Base-by-base conservation (phyloP, 2,329 filamentous ascomycete genomes). In the Penicillium sp. region DNA sequence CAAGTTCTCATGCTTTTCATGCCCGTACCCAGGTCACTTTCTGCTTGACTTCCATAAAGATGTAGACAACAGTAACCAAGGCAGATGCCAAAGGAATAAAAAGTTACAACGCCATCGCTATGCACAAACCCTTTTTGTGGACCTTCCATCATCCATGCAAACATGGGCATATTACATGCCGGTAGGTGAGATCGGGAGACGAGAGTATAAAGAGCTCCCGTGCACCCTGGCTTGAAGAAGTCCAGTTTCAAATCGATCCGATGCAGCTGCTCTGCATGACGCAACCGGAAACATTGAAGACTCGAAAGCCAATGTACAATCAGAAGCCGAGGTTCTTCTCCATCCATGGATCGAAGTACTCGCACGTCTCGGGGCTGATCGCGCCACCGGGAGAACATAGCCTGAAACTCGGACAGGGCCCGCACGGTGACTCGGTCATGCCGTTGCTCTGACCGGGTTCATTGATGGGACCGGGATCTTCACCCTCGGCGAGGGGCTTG, bases 281-380 rank as follows among this genome's bases (percentile, higher is more conserved):
- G 43, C 24, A 31, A 38, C 27, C 24, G 4, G 24, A 15, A 12
- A 6, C 5, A 4, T 12, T 29, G 23, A 37, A 37, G 35, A 27
- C 25, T 47, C 23, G 27, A 46, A 20, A 20, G 4, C 18, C 33
- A 37, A 37, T 37, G 33, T 23, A 37, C 35, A 23, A 27, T 66
- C 51, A 72, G 40, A 72, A 72, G 15, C 63, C 64, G 27, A 72
- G 61, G 8, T 64, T 62, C 53, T 63, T 67, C 46, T 64, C 79
- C 40, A 96, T 71, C 93, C 93, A 98, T 45, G 84, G 81, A 55
- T 87, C 81, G 65, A 95, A 96, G 66, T 98, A 98, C 46, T 89
- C 86, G 70, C 93, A 98, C 44, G 87, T 95, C 57, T 83, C 86
- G 0, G 92, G 89, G 62, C 86, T 95, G 20, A 98, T 89, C 0